Base-by-base conservation (phyloP, 2,329 filamentous ascomycete genomes). In the Aspergillaceae sp. region DNA sequence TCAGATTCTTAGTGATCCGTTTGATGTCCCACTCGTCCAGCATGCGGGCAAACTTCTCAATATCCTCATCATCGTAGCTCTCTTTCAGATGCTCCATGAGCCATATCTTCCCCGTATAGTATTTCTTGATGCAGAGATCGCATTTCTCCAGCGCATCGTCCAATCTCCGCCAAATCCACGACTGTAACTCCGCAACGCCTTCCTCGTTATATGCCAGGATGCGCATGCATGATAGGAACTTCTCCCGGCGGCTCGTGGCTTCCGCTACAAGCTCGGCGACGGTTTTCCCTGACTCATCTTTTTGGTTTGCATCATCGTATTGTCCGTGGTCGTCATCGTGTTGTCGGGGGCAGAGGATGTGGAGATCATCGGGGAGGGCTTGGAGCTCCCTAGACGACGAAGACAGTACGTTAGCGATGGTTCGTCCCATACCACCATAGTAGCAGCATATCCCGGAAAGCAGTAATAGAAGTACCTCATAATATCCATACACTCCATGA, bases 91-190 rank as follows among this genome's bases (percentile, higher is more conserved):
- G 72, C 49, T 80, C 78, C 30, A 86, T 68, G 51, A 85, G 78
- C 46, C 72, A 69, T 49, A 78, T 77, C 51, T 86, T 82, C 29
- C 76, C 77, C 59, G 80, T 80, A 63, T 90, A 86, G 77, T 86
- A 90, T 55, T 82, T 82, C 50, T 81, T 75, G 43, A 86, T 82
- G 60, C 86, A 90, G 43, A 78, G 74, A 44, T 87, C 79, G 64
- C 86, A 90, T 47, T 68, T 73, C 47, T 73, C 77, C 27, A 90
- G 71, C 35, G 77, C 76, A 7, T 69, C 62, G 51, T 83, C 78
- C 19, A 85, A 71, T 19, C 76, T 74, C 4, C 66, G 57, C 44
- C 72, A 75, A 56, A 87, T 84, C 51, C 79, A 76, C 9, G 74
- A 69, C 37, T 82, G 72, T 66, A 83, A 77, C 48, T 75, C 71